Base-by-base conservation (phyloP, 768 basidiomycete genomes). In the Ephemerocybe angulata region DNA sequence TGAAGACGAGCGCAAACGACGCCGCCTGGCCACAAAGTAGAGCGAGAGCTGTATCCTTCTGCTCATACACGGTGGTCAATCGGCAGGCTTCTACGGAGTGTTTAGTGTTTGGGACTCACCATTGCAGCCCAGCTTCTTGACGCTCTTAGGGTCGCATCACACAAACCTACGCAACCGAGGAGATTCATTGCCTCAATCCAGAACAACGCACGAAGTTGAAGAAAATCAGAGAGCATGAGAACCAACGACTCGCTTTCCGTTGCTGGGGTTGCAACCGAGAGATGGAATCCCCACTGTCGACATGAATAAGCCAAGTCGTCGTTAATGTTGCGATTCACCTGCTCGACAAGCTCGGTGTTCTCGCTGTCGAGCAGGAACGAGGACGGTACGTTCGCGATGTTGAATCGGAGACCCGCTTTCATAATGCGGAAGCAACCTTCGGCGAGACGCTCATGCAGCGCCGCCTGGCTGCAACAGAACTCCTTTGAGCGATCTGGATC, bases 181-280 rank as follows among this genome's bases (percentile, higher is more conserved):
- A 67, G 58, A 52, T 65, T 63, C 66, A 67, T 67, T 12, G 62
- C 61, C 47, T 67, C 64, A 33, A 66, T 65, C 66, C 64, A 67
- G 52, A 67, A 64, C 3, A 67, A 57, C 1, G 58, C 55, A 40
- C 35, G 56, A 29, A 65, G 30, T 25, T 29, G 46, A 5, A 64
- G 58, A 33, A 53, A 19, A 35, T 59, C 56, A 1, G 40, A 29
- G 31, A 22, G 31, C 3, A 28, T 31, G 15, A 21, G 8, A 21
- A 13, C 40, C 21, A 53, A 22, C 5, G 49, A 30, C 8, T 43
- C 42, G 17, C 29, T n/a, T 15, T 4, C 25, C 1, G 19, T 53
- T 24, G 24, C 12, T 56, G 13, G 17, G 3, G 38, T 31, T 19
- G 44, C 7, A 15, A 28, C 46, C n/a, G 29, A 40, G n/a, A 63